phyloP scores from a whole-genome alignment of 768 basidiomycete genomes.

The Leucosporidium scottii region DNA sequence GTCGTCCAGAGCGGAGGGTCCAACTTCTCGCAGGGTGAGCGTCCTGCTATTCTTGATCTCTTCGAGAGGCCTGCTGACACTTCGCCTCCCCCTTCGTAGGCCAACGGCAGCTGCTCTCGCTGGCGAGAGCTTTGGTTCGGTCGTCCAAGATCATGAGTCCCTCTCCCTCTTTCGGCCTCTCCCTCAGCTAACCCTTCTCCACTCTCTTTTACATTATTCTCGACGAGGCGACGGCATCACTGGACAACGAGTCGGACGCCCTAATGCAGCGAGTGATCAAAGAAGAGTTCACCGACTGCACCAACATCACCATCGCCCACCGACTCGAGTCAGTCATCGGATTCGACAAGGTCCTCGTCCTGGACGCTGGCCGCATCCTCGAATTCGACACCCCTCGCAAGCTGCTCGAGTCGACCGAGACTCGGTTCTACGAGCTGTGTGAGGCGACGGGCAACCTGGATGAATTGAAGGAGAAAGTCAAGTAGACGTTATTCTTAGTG shows the following conservation, averaged over 20 bases:
- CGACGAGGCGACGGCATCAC: constrained; percentile 47
- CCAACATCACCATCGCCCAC: constrained; percentile 38
- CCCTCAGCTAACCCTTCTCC: no score
- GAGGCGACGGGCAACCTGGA: constrained; percentile 22
- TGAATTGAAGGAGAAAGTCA: constrained; percentile 15
- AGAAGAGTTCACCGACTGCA: constrained; percentile 66
- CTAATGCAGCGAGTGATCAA: constrained; percentile 89
- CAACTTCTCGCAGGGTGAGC: constrained; percentile 9
- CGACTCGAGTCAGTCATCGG: constrained; percentile 31
- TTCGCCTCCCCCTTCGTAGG: constrained; percentile 20
- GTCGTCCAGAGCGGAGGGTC: neutral
- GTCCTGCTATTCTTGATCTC: no score
- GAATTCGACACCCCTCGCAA: constrained; percentile 34
- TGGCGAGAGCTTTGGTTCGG: constrained; percentile 83
- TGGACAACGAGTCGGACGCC: constrained; percentile 64
- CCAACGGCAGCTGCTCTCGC: constrained; percentile 72
- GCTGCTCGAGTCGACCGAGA: constrained; percentile 28
- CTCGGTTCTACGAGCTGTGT: constrained; percentile 28
- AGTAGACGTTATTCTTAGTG: neutral
- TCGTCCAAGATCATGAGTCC: constrained; percentile 57
- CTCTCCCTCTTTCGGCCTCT: no score
- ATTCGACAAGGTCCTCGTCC: constrained; percentile 33
- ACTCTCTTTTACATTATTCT: constrained; percentile 53
- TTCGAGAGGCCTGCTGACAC: neutral
- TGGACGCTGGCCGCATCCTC: constrained; percentile 24